Percentiles rank a stretch among this genome's conserved stretches.
These are phyloP conservation scores for Cystofilobasidium macerans DNA, from an alignment of 768 basidiomycete genomes.

Conservation along the genomic window DNA sequence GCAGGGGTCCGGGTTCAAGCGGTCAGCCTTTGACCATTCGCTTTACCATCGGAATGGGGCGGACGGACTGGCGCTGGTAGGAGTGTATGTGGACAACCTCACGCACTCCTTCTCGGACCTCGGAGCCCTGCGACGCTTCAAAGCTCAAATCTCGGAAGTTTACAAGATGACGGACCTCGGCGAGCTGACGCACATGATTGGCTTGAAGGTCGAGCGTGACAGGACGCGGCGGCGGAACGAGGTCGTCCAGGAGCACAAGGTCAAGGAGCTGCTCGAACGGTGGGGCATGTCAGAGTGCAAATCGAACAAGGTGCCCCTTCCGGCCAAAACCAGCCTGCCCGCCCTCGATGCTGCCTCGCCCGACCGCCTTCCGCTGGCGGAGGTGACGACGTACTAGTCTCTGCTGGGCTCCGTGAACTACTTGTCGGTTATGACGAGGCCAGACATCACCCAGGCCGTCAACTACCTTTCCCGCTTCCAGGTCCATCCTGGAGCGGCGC, in stretches of 20 bases:
- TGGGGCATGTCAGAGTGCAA: not conserved
- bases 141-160: not conserved
- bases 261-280: not conserved
- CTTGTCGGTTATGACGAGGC: not conserved
- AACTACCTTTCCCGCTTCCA: slow-evolving; percentile 2
- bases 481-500: not conserved
- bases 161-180: slow-evolving; percentile 3
- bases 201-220: not conserved
- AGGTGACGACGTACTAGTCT: not conserved
- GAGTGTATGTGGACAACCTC: slow-evolving; percentile 3
- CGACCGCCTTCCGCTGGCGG: not conserved
- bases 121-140: not conserved
- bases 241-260: not conserved
- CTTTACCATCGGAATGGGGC: not conserved
- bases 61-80: not conserved
- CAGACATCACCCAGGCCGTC: slow-evolving; percentile 3
- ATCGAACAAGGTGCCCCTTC: not conserved
- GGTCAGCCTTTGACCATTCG: not conserved
- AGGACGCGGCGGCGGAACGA: not conserved
- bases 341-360: not conserved
- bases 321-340: not conserved
- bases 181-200: not conserved
- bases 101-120: not conserved
- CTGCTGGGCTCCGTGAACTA: slow-evolving; percentile 2
- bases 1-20: not conserved